A percentile compares a stretch with the other conserved stretches of the same genome.
Conservation (phyloP, 768 basidiomycete species). For the Filobasidium wieringae region DNA sequence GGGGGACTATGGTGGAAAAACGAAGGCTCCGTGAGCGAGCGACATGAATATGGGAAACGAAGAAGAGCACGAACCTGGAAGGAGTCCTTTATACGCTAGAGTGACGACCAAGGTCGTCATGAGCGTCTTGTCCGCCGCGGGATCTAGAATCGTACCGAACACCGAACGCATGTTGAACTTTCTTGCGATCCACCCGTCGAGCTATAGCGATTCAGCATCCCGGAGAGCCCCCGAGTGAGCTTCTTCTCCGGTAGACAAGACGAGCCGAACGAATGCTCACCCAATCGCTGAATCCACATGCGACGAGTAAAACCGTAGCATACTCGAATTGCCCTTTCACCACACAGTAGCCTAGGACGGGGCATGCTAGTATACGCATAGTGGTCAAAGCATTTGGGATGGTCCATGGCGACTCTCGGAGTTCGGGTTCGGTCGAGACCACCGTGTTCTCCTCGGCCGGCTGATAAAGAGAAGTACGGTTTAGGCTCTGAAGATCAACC, state of each 20-base stretch:
- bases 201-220: too few species aligned
- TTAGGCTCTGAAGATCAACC: neutral
- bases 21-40: too few species aligned
- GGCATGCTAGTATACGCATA: conserved; percentile 78
- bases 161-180: conserved; percentile 76
- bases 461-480: neutral
- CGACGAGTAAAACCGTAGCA: conserved; percentile 72
- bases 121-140: conserved; percentile 88
- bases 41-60: neutral
- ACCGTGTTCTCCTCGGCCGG: neutral
- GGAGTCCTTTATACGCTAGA: conserved; percentile 64
- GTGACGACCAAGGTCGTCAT: conserved; percentile 89
- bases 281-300: conserved; percentile 84
- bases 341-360: conserved; percentile 82
- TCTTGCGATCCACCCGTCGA: conserved; percentile 82
- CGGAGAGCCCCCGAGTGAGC: too few species aligned
- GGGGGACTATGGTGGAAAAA: conserved; percentile 51
- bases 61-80: conserved; percentile 56
- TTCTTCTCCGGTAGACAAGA: too few species aligned
- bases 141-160: conserved; percentile 90
- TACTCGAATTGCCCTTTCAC: conserved; percentile 64
- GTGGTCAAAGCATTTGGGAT: conserved; percentile 79
- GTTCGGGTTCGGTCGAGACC: conserved; percentile 15
- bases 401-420: conserved; percentile 52
- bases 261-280: conserved; percentile 45